Evolutionary conservation across 345 rosid species (phyloP).

Genomic region (Eucalyptus brandiana): DNA sequence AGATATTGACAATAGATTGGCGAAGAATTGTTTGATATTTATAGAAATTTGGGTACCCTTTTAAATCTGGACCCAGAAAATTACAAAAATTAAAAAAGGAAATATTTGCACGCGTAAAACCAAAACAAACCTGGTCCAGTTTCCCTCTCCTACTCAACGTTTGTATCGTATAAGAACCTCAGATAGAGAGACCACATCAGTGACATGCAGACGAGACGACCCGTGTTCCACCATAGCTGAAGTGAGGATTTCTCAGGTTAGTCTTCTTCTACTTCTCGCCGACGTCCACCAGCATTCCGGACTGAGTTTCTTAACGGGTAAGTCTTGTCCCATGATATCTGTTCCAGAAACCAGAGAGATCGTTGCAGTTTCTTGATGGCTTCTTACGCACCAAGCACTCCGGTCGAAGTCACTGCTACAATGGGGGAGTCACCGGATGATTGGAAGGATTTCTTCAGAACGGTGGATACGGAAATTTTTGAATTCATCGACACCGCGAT

Average conservation of each 20-base stretch:
- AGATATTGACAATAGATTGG: neutral
- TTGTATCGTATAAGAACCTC: neutral
- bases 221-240: neutral
- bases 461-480: constrained; percentile 47
- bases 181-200: neutral
- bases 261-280: neutral
- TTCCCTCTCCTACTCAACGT: neutral
- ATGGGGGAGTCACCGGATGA: constrained; percentile 12
- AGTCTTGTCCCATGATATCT: neutral
- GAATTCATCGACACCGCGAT: constrained; percentile 63
- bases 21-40: neutral
- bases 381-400: neutral
- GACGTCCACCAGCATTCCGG: neutral
- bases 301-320: neutral
- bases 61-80: neutral
- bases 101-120: neutral
- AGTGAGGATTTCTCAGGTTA: neutral
- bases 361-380: neutral
- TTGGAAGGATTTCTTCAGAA: constrained; percentile 69
- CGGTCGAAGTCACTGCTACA: neutral
- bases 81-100: neutral
- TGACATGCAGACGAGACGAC: neutral
- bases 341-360: neutral
- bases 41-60: neutral
- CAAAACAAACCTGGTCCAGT: neutral